Base-by-base conservation (phyloP, 1,284 basidiomycete species). In the Chiua sp. region DNA sequence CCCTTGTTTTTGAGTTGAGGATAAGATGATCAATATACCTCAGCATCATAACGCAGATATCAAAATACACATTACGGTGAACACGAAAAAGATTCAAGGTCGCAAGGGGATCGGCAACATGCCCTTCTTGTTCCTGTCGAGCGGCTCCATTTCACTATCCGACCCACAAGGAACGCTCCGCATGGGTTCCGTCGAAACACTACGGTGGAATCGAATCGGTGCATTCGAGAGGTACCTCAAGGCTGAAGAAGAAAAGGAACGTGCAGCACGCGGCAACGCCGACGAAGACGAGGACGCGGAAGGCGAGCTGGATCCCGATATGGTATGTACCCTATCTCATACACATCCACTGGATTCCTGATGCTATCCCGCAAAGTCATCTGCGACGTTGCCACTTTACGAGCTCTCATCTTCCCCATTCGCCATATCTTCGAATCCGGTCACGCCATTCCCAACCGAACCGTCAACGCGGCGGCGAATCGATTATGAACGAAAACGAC, bases 31-130 rank as follows among this genome's bases (percentile, higher is more conserved):
- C 61, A 42, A 68, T 47, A 28, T 13, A 22, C 5, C 59, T 2
- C 62, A 89, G 87, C 78, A 83, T 65, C 87, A 89, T 63, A 77
- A 80, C 18, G 73, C 78, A 1, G 72, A 73, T n/a, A 80, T 79
- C 1, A 79, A 80, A 51, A 72, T 90, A 13, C 87, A 90, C 56
- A 85, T 91, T 51, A 87, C 87, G 2, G 71, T 85, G 42, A 86
- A 86, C 67, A 81, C 78, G 3, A 73, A 75, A 7, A 70, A 75
- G 15, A 70, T 88, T 10, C 80, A 79, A 20, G 69, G 75, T 5
- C 82, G 87, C 4, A 81, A 80, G 63, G 87, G 87, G 8, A 72
- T 71, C 2, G 81, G 86, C 8, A 89, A 89, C 66, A 77, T 78
- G 26, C 88, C 88, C 0, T 79, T 80, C 61, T 77, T 90, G 12